A percentile compares a stretch with the other conserved stretches of the same genome.
phyloP scores from a whole-genome alignment of 2,329 filamentous ascomycete genomes.

The Tolypocladium ovalisporum region DNA sequence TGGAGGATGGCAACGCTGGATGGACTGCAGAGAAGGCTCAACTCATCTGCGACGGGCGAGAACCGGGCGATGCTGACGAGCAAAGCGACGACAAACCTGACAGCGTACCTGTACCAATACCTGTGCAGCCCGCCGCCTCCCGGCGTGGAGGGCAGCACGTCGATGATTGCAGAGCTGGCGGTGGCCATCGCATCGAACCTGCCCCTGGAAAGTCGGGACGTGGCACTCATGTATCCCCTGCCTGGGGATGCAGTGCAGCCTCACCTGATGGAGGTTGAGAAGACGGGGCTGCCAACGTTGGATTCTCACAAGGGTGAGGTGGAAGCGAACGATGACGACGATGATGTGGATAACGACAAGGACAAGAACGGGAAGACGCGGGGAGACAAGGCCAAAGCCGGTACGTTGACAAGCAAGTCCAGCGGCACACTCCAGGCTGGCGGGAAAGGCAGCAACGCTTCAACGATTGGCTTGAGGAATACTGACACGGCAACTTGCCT shows the following conservation, averaged over 20 bases:
- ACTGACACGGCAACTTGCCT: conserved; percentile 27
- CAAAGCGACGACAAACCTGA: conserved; percentile 57
- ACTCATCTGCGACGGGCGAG: conserved; percentile 52
- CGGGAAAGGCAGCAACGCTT: conserved; percentile 16
- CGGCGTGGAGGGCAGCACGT: conserved; percentile 77
- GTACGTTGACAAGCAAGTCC: conserved; percentile 24
- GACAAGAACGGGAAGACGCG: conserved; percentile 31
- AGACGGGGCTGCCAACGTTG: conserved; percentile 54
- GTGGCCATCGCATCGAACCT: conserved; percentile 78
- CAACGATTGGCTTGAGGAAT: conserved; percentile 14
- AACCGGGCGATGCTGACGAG: conserved; percentile 60
- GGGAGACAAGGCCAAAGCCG: conserved; percentile 34
- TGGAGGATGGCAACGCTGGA: conserved; percentile 93
- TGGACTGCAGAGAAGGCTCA: conserved; percentile 64
- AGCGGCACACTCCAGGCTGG: conserved; percentile 2
- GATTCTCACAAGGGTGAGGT: conserved; percentile 31
- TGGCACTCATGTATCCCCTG: conserved; percentile 74
- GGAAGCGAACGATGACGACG: conserved; percentile 28
- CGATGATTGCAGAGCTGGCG: conserved; percentile 87
- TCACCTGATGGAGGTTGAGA: conserved; percentile 78
- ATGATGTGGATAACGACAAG: conserved; percentile 28
- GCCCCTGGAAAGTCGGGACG: conserved; percentile 82
- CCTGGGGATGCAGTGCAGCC: conserved; percentile 62
- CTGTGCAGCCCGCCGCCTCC: conserved; percentile 66
- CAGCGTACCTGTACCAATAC: conserved; percentile 59